Evolutionary conservation across 805 yeast species (phyloP), one percentile per base, ranked within the genome.

Genomic region (Ascoidea asiatica): DNA sequence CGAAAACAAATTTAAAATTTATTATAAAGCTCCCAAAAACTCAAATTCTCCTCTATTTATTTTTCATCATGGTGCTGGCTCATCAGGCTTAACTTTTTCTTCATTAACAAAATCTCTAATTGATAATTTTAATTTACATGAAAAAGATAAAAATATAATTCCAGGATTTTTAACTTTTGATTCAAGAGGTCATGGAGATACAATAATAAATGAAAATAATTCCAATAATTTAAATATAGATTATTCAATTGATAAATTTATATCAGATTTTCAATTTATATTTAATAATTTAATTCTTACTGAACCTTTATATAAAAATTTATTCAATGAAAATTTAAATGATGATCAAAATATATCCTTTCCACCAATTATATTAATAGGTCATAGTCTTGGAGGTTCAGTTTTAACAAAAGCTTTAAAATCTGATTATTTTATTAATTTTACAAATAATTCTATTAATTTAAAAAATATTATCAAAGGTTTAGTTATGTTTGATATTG

Each of bases 61-160:
- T 1, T 77, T 79, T 52, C 92, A 86, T 51, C 99, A 92, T 60
- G 99, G 99, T 2, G 97, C 96, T 1, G 98, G 97, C 0, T 88
- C 97, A 0, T 75, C 85, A 1, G 87, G 82, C 0, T 64, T 85
- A 62, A 71, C 96, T 1, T 92, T 84, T 64, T 83, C 85, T 1
- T 57, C 65, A 21, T 53, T 86, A 20, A 60, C 73, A 1, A 59
- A 54, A 40, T 54, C 56, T 7, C 50, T 75, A 18, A 53, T 52
- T 5, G 46, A 46, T 13, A 55, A 54, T 19, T 55, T 61, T 46
- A 43, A 46, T 19, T 39, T 41, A 1, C 47, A 49, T 33, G 42
- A 37, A 48, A 57, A 42, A 38, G 53, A 39, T 40, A 47, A 52
- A 6, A 58, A 63, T 3, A 58, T 65, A 2, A 62, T 54, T 18